A percentile compares a stretch with the other conserved stretches of the same genome.
Conservation (phyloP, 1,284 basidiomycete species). For the Omphalotus olearius region DNA sequence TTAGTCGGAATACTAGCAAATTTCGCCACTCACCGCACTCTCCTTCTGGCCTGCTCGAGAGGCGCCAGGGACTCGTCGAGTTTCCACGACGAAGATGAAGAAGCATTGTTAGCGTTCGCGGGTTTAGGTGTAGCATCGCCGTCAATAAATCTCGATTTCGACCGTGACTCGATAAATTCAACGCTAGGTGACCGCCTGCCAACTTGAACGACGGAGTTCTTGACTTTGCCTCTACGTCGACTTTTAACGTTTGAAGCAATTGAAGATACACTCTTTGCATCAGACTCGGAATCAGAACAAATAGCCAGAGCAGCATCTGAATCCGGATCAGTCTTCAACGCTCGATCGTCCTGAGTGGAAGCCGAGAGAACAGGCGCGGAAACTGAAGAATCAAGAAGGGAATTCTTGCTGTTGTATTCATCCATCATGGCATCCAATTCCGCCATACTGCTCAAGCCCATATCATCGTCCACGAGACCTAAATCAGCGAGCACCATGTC, state of each 20-base stretch:
- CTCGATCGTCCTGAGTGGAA: neutral
- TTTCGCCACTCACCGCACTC: no score
- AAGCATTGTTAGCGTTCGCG: neutral
- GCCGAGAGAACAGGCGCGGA: neutral
- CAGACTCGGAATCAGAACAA: neutral
- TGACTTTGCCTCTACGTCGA: neutral
- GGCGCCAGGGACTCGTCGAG: no score
- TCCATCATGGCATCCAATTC: neutral
- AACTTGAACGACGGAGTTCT: neutral
- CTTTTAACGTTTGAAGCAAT: neutral
- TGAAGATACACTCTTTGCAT: neutral
- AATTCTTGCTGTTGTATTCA: neutral
- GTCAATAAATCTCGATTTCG: neutral
- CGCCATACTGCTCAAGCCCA: neutral
- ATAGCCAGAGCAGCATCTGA: neutral
- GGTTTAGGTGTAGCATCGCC: conserved; percentile 3
- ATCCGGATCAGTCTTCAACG: neutral
- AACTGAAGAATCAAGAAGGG: neutral
- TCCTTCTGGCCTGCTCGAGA: no score
- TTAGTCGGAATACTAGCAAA: no score
- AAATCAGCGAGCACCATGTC: neutral
- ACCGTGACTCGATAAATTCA: neutral
- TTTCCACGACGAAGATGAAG: neutral
- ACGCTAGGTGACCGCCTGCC: neutral
- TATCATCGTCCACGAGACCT: neutral